Evolutionary conservation across 164 flowering plant genomes (phyloP), one percentile per base, ranked within the genome.

Genomic region (Vitis labrusca): DNA sequence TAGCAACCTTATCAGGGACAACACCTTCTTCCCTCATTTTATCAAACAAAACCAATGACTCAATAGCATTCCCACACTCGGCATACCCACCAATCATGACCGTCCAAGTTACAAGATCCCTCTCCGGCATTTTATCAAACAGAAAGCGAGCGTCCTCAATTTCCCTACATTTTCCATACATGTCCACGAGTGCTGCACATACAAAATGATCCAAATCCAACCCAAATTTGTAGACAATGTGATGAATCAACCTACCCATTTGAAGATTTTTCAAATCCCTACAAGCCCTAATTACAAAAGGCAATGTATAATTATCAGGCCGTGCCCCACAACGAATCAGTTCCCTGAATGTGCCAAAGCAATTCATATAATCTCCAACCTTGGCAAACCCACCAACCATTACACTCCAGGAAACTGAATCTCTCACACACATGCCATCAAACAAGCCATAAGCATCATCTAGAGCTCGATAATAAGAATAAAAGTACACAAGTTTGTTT

Each of bases 351-450:
- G 67, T 76, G 32, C 61, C 61, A 48, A 80, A 73, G 67, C 84
- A 81, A 50, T 67, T 77, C 32, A 37, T 9, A 62, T 64, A 79
- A 74, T 86, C 86, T 9, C 86, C 84, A 60, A 52, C 72, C 60
- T 85, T 88, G 3, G 81, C 65, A 69, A 79, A 78, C 69, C 89
- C 88, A 70, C 84, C 87, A 74, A 83, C 74, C 81, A 84, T 84
- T 3, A 83, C 74, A 71, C 87, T 80, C 87, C 85, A 85, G 51
- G 88, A 78, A 60, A 70, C 67, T 1, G 80, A 14, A 23, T 86
- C 82, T 68, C 72, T 76, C 69, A 70, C 69, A 2, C 10, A 11
- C 88, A 84, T 85, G 15, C 59, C 15, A 59, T 51, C 68, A 56
- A 88, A 88, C 59, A 85, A 17, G 1, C 67, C 29, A 56, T 27